A percentile compares a stretch with the other conserved stretches of the same genome.
phyloP scores from a whole-genome alignment of 1,284 basidiomycete species.

The Ustilago esculenta region DNA sequence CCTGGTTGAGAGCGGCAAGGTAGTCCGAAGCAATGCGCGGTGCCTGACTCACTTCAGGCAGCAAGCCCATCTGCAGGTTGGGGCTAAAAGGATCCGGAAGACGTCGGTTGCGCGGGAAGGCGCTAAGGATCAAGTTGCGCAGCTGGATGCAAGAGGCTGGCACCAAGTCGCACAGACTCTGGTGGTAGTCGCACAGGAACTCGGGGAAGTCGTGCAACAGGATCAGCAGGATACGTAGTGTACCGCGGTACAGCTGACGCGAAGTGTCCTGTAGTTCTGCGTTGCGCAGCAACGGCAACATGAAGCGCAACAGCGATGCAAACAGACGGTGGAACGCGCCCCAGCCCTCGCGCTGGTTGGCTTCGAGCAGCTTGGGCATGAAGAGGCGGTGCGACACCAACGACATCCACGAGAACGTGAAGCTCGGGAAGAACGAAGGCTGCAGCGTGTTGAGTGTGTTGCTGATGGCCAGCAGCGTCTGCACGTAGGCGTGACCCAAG shows the following conservation, averaged over 20 bases:
- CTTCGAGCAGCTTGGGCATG: slow-evolving; percentile 91
- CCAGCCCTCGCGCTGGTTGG: slow-evolving; percentile 90
- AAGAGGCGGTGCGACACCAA: slow-evolving; percentile 94
- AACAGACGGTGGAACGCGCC: slow-evolving; percentile 93
- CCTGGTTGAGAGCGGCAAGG: slow-evolving; percentile 76
- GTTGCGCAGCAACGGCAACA: slow-evolving; percentile 87
- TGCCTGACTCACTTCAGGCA: slow-evolving; percentile 87
- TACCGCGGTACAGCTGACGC: slow-evolving; percentile 91
- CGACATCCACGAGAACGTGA: slow-evolving; percentile 98
- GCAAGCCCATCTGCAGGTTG: slow-evolving; percentile 71
- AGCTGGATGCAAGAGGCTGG: slow-evolving; percentile 93
- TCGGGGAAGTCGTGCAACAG: slow-evolving; percentile 98
- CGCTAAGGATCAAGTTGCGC: slow-evolving; percentile 93
- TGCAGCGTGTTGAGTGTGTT: slow-evolving; percentile 96
- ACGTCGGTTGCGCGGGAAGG: slow-evolving; percentile 83
- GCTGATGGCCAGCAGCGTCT: slow-evolving; percentile 84
- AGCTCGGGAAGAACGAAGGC: slow-evolving; percentile 95
- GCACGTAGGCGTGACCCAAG: slow-evolving; percentile 85
- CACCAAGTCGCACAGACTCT: slow-evolving; percentile 90
- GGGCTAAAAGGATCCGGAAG: slow-evolving; percentile 82
- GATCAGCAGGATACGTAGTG: slow-evolving; percentile 88
- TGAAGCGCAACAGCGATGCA: slow-evolving; percentile 90
- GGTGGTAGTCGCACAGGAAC: slow-evolving; percentile 96
- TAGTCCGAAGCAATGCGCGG: slow-evolving; percentile 92
- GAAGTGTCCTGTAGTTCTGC: slow-evolving; percentile 82